Evolutionary conservation across 345 rosid species (phyloP), one percentile per base, ranked within the genome.

Genomic region (Populus simonii): DNA sequence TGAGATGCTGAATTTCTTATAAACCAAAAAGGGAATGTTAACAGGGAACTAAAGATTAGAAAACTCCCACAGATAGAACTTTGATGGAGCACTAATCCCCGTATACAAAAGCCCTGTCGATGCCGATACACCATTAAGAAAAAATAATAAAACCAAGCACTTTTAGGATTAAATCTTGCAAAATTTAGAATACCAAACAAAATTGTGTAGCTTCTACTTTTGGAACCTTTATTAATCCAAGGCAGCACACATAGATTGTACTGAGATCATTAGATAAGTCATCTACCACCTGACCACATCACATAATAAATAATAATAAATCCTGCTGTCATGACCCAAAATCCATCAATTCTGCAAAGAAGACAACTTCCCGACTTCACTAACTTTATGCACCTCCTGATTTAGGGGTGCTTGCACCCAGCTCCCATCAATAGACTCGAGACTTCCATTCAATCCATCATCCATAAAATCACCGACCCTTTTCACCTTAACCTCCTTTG

Each of bases 401-500:
- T 27, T 75, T 66, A 5, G 72, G 22, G 90, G 86, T 3, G 83
- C 88, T 70, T 87, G 85, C 82, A 95, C 91, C 92, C 97, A 95
- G 31, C 92, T 98, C 41, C 90, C 94, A 79, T 93, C 90, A 25
- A 95, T 88, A 77, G 87, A 84, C 7, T 91, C 90, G 0, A 92
- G 72, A 66, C 89, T 87, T 70, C 97, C 99, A 82, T 79, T 87
- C 57, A 93, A 80, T 20, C 99, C 99, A 72, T 92, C 99, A 65
- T 95, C 99, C 76, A 93, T 66, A 35, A 91, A 93, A 76, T 95
- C 98, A 10, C 99, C 99, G 5, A 90, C 87, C 78, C 91, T 80
- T 83, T 95, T 93, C 83, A 93, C 97, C 85, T 91, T 93, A 45
- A 83, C 66, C 76, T 92, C 99, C 2, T 45, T 88, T 0, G 97